Conservation (phyloP, 192 early-diverging fungal species). For the Backusella australiensis region DNA sequence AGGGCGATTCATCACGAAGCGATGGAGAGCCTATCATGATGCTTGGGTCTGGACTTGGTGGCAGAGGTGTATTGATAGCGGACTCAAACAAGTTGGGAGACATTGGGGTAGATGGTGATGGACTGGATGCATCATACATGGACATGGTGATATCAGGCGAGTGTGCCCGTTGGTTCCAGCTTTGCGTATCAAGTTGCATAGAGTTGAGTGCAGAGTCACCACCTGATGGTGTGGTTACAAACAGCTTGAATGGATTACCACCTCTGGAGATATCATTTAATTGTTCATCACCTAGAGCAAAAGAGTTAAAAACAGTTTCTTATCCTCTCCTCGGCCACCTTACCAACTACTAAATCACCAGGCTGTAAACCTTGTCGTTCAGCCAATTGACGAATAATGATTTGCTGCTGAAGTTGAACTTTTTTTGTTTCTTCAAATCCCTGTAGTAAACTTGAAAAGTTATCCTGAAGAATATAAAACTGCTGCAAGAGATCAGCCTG, state of each 20-base stretch:
- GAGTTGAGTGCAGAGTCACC: background rate
- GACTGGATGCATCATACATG: background rate
- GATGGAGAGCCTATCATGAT: background rate
- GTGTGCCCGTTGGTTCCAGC: background rate
- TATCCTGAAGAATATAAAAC: conserved; percentile 69
- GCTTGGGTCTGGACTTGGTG: conserved; percentile 5
- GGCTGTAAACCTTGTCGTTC: conserved; percentile 10
- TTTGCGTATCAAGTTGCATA: conserved; percentile 4
- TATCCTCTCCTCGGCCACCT: too few relatives aligned
- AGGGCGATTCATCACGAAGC: background rate
- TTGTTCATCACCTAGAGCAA: background rate
- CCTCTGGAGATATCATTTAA: background rate
- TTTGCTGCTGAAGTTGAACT: conserved; percentile 68
- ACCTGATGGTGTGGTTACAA: background rate
- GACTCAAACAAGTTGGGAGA: background rate
- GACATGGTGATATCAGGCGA: background rate
- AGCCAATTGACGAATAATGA: conserved; percentile 40
- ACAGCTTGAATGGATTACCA: background rate
- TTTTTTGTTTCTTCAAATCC: conserved; percentile 71
- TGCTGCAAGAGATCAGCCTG: conserved; percentile 75
- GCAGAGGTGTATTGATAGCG: conserved; percentile 6
- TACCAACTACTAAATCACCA: background rate
- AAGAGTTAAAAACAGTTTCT: background rate
- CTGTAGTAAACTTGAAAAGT: conserved; percentile 66
- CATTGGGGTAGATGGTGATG: background rate